Evolutionary conservation across 768 basidiomycete species (phyloP).

Genomic region (Termitomyces sp.): DNA sequence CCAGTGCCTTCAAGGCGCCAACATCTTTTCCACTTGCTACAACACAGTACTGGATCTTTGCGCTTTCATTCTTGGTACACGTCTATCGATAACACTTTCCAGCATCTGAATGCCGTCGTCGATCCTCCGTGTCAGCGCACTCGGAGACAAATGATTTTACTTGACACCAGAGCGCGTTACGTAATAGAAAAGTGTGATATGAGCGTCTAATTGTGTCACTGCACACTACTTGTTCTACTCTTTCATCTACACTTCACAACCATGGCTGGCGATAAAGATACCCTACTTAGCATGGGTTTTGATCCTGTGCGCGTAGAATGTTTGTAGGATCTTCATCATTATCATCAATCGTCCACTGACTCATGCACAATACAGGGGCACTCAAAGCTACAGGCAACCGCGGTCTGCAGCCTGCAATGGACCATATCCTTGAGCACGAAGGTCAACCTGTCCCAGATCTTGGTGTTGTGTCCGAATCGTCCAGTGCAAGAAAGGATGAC

Average conservation of each 20-base stretch:
- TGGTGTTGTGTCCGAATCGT: slow-evolving; percentile 37
- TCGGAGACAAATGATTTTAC: not conserved
- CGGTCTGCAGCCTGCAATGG: slow-evolving; percentile 90
- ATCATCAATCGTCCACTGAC: slow-evolving; percentile 11
- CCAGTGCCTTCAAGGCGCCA: not conserved
- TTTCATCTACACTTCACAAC: not conserved
- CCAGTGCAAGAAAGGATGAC: slow-evolving; percentile 24
- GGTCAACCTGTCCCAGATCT: slow-evolving; percentile 72
- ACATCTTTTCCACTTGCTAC: not conserved
- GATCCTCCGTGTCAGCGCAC: too few species aligned
- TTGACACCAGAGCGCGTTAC: not conserved
- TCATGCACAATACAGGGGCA: slow-evolving; percentile 63
- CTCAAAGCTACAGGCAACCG: slow-evolving; percentile 78
- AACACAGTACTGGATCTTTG: not conserved
- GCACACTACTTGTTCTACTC: not conserved
- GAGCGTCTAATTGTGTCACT: slow-evolving; percentile 13
- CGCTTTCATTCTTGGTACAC: not conserved
- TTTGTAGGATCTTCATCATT: slow-evolving; percentile 35
- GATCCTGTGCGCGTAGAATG: slow-evolving; percentile 83
- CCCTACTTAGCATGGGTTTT: slow-evolving; percentile 85
- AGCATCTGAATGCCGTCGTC: not conserved
- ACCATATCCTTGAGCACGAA: slow-evolving; percentile 82
- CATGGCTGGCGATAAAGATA: slow-evolving; percentile 68
- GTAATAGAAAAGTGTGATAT: slow-evolving; percentile 2
- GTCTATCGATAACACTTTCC: not conserved